These are phyloP conservation scores for Hypoxylon sp. DNA, from an alignment of 2,329 filamentous ascomycete species.

Conservation along the genomic window DNA sequence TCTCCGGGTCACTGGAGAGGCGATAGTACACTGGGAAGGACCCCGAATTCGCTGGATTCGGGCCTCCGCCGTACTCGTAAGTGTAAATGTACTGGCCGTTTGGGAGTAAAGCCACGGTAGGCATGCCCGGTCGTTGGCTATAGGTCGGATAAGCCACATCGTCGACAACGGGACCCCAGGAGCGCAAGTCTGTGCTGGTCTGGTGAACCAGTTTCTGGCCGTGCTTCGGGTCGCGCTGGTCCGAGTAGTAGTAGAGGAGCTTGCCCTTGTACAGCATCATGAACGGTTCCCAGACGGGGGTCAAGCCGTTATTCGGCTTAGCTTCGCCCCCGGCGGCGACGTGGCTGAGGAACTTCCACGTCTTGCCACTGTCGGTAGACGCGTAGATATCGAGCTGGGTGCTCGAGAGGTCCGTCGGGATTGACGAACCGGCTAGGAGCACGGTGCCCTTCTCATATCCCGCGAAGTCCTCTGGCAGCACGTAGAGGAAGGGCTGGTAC, in stretches of 20 bases:
- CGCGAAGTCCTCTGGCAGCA: constrained; percentile 69
- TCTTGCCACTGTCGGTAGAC: constrained; percentile 68
- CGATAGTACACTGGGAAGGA: constrained; percentile 53
- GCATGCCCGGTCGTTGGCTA: constrained; percentile 54
- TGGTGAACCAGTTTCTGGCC: constrained; percentile 79
- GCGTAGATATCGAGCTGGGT: constrained; percentile 80
- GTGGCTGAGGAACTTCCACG: constrained; percentile 76
- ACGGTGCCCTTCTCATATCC: constrained; percentile 72
- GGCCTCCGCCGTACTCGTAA: constrained; percentile 53
- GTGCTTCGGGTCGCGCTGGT: constrained; percentile 72
- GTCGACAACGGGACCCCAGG: constrained; percentile 70
- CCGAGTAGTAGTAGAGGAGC: constrained; percentile 77
- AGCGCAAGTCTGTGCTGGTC: constrained; percentile 67
- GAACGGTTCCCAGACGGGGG: constrained; percentile 81
- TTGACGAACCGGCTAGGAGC: constrained; percentile 70
- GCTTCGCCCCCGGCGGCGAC: constrained; percentile 74
- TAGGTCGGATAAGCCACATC: constrained; percentile 68
- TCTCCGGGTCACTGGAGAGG: constrained; percentile 49
- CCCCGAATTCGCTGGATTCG: constrained; percentile 38
- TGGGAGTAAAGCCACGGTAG: constrained; percentile 67
- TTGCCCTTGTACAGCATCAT: constrained; percentile 69
- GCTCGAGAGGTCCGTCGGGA: constrained; percentile 68
- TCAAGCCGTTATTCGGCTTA: constrained; percentile 71
- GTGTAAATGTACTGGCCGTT: constrained; percentile 71
- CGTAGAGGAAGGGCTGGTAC: constrained; percentile 77